Percentiles rank a stretch among this genome's conserved stretches.
These are phyloP conservation scores for Cladosporium sp. DNA, from an alignment of 2,329 filamentous ascomycete species.

Conservation along the genomic window DNA sequence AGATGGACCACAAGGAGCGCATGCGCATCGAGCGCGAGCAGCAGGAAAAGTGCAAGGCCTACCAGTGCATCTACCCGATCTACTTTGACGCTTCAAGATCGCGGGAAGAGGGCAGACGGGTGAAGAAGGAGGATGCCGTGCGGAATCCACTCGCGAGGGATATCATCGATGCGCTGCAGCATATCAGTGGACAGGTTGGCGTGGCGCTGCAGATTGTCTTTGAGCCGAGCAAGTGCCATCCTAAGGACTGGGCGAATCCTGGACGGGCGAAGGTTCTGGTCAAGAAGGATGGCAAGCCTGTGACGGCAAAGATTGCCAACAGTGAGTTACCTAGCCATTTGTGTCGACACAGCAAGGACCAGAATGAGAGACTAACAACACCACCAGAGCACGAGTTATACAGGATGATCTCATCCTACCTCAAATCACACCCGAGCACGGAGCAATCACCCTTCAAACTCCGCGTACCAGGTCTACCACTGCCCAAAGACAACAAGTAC, in stretches of 20 bases:
- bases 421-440: slow-evolving; percentile 72
- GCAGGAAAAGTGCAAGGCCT: slow-evolving; percentile 62
- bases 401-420: slow-evolving; percentile 69
- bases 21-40: slow-evolving; percentile 38
- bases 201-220: slow-evolving; percentile 63
- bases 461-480: slow-evolving; percentile 68
- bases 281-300: slow-evolving; percentile 53
- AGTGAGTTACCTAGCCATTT: slow-evolving; percentile 44
- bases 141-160: slow-evolving; percentile 81
- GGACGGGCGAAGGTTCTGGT: slow-evolving; percentile 79
- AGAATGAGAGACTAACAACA: not conserved
- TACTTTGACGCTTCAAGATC: slow-evolving; percentile 82
- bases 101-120: slow-evolving; percentile 75
- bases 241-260: slow-evolving; percentile 96
- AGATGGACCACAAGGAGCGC: slow-evolving; percentile 28
- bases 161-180: slow-evolving; percentile 78
- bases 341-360: too few relatives aligned
- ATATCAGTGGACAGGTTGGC: slow-evolving; percentile 40
- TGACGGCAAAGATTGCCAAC: slow-evolving; percentile 55
- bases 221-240: slow-evolving; percentile 87
- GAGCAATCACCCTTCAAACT: slow-evolving; percentile 66
- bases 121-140: slow-evolving; percentile 67
- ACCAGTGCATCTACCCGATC: slow-evolving; percentile 86
- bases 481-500: slow-evolving; percentile 49
- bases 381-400: slow-evolving; percentile 77